Evolutionary conservation across 2,329 filamentous ascomycete species (phyloP).

Genomic region (Metarhizium rileyi): DNA sequence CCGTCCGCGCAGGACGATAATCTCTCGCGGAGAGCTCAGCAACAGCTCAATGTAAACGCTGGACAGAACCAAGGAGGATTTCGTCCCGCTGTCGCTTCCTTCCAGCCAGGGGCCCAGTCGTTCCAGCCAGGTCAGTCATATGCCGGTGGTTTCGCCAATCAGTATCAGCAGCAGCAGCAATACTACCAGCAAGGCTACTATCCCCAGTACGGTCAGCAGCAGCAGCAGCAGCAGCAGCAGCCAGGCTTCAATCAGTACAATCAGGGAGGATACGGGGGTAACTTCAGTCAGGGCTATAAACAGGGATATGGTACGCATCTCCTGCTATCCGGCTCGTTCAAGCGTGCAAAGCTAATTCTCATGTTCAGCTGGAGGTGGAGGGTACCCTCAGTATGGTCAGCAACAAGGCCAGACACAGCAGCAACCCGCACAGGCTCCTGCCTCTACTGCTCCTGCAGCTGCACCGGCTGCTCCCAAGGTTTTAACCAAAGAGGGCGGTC

Average conservation of each 20-base stretch:
- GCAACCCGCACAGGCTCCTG: slow-evolving; percentile 31
- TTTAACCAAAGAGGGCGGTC: slow-evolving; percentile 42
- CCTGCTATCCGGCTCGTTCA: neutral
- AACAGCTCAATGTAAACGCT: slow-evolving; percentile 64
- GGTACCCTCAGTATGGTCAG: slow-evolving; percentile 45
- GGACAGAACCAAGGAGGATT: slow-evolving; percentile 36
- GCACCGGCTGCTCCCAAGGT: slow-evolving; percentile 21
- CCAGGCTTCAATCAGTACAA: slow-evolving; percentile 42
- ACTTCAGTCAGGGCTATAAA: slow-evolving; percentile 40
- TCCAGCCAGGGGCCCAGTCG: slow-evolving; percentile 60
- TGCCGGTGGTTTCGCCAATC: slow-evolving; percentile 44
- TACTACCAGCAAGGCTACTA: slow-evolving; percentile 40
- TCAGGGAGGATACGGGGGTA: slow-evolving; percentile 39
- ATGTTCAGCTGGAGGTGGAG: slow-evolving; percentile 36
- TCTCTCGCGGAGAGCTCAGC: slow-evolving; percentile 66
- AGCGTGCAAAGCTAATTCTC: neutral
- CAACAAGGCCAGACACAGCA: slow-evolving; percentile 27
- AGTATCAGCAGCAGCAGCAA: slow-evolving; percentile 48
- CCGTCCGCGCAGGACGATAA: slow-evolving; percentile 67
- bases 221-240: slow-evolving; percentile 42
- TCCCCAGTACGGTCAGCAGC: slow-evolving; percentile 46
- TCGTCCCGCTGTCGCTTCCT: slow-evolving; percentile 48
- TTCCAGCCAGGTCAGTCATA: slow-evolving; percentile 67
- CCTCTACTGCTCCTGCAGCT: slow-evolving; percentile 33
- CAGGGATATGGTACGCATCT: slow-evolving; percentile 30